These are phyloP conservation scores for Aquilaria yunnanensis DNA, from an alignment of 345 rosid species.

Conservation along the genomic window DNA sequence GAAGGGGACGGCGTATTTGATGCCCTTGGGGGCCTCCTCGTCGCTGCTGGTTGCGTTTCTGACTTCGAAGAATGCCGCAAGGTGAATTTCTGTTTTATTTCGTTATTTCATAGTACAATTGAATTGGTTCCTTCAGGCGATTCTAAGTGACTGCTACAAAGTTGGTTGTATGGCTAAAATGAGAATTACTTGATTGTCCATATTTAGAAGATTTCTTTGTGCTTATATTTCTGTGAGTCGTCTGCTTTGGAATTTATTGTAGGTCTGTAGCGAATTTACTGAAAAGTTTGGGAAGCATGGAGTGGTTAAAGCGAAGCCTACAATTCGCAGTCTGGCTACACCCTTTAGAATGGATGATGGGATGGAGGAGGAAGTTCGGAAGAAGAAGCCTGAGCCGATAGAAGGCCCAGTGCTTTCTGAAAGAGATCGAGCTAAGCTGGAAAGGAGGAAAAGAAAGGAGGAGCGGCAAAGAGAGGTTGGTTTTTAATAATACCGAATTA, in stretches of 20 bases:
- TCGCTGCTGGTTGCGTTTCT: conserved; percentile 79
- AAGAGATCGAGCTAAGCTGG: conserved; percentile 73
- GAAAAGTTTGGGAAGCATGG: conserved; percentile 97
- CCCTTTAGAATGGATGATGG: conserved; percentile 98
- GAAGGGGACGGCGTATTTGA: conserved; percentile 90
- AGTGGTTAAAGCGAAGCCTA: conserved; percentile 58
- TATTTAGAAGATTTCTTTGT: background rate
- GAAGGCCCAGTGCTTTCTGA: conserved; percentile 88
- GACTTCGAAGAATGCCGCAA: conserved; percentile 71
- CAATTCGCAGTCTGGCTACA: conserved; percentile 78
- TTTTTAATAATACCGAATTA: background rate
- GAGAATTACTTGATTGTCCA: background rate
- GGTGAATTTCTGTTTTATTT: conserved; percentile 28
- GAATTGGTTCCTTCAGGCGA: background rate
- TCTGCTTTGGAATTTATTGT: conserved; percentile 15
- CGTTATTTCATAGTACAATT: background rate
- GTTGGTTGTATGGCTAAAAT: too few species aligned
- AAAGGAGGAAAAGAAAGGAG: conserved; percentile 91
- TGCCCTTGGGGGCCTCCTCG: conserved; percentile 90
- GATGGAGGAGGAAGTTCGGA: conserved; percentile 83
- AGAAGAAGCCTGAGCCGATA: conserved; percentile 81
- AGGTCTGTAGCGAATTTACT: conserved; percentile 75
- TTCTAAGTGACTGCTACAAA: too few species aligned
- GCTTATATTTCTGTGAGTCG: background rate
- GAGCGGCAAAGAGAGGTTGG: conserved; percentile 93